Percentiles rank a stretch among this genome's conserved stretches.
Evolutionary conservation across 2,329 filamentous ascomycete genomes (phyloP).

Genomic region (Xylariaceae sp.): DNA sequence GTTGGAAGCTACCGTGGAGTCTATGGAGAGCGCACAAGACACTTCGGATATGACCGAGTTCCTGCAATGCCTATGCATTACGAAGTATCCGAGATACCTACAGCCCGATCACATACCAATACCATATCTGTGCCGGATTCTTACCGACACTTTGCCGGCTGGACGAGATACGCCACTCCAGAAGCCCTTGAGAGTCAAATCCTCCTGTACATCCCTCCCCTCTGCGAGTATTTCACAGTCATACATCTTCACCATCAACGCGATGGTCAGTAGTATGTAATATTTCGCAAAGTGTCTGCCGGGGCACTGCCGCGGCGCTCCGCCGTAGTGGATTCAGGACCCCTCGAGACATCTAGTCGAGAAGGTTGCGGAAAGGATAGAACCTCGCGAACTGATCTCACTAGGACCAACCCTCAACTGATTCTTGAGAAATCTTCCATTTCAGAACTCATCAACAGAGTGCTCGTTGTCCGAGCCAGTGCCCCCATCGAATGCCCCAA

Average conservation of each 20-base stretch:
- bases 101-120: too few species aligned
- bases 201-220: constrained; percentile 13
- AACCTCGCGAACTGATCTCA: too few species aligned
- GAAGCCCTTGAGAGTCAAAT: constrained; percentile 20
- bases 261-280: constrained; percentile 19
- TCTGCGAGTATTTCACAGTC: constrained; percentile 20
- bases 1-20: constrained; percentile 82
- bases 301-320: constrained; percentile 21
- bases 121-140: constrained; percentile 7
- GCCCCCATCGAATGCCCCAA: too few species aligned
- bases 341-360: too few species aligned
- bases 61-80: too few species aligned
- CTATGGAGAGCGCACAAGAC: constrained; percentile 48
- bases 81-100: too few species aligned
- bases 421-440: too few species aligned
- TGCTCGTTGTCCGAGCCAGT: too few species aligned
- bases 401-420: too few species aligned
- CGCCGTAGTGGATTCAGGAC: constrained; percentile 23
- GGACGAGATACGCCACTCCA: constrained; percentile 19
- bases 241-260: constrained; percentile 14
- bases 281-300: constrained; percentile 24
- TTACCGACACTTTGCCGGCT: constrained; percentile 9
- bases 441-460: too few species aligned
- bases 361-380: too few species aligned
- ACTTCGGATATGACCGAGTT: constrained; percentile 34